Base-by-base conservation (phyloP, 2,329 filamentous ascomycete genomes). In the Fusarium longipes region DNA sequence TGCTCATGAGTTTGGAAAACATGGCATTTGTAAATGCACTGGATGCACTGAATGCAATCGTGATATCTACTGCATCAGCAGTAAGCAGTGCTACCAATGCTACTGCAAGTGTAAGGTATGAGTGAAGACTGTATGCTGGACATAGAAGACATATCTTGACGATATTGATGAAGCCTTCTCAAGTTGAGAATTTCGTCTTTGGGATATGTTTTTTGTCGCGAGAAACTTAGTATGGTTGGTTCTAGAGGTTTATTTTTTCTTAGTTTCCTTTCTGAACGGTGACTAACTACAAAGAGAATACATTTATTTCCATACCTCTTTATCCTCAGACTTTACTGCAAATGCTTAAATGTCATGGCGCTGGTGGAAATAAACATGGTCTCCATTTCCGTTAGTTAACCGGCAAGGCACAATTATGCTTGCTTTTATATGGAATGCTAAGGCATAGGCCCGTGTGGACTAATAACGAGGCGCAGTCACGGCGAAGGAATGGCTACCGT, bases 41-140 rank as follows among this genome's bases (percentile, higher is more conserved):
- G 57, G 56, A 0, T 61, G 56, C 8, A 17, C 20, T 8, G 45
- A 56, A 1, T 61, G 57, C 11, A 52, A 8, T 2, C 6, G 29
- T 1, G 14, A 44, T 5, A 35, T 61, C 6, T 61, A 61, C 10
- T 61, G 56, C 10, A 54, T 61, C 14, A 8, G 18, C 3, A 61
- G 38, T 7, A 25, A 44, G 5, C 57, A 61, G 38, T 61, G 45
- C 18, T 61, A 61, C 17, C 14, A 15, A 5, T 61, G 56, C 18
- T 61, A 61, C 20, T 39, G 32, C 18, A 29, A 61, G 10, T 61
- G 56, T 6, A 12, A 15, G 2, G 38, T 61, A 8, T 61, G 30
- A 20, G 15, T n/a, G 14, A 14, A 6, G 17, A 10, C 29, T 11
- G 8, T 6, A 9, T 3, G 9, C 2, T 10, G 17, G 18, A 5